Evolutionary conservation across 2,329 filamentous ascomycete genomes (phyloP).

Genomic region (Venturia aucupariae): DNA sequence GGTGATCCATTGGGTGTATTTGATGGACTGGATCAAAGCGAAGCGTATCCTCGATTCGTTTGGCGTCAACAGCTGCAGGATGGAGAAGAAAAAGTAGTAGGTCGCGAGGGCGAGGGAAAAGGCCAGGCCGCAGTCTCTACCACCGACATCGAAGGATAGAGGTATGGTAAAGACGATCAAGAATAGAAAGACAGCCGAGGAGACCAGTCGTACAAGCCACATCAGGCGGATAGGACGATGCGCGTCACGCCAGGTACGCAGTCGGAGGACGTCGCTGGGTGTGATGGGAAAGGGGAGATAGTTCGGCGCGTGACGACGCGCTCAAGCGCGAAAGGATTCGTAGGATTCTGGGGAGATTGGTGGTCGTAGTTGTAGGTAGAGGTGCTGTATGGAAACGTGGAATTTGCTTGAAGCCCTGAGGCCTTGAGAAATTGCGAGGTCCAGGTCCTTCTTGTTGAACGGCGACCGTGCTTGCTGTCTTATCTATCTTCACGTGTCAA

Average conservation of each 20-base stretch:
- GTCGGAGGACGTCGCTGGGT: background rate
- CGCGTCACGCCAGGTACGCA: conserved; percentile 12
- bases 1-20: conserved; percentile 74
- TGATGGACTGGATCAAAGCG: conserved; percentile 58
- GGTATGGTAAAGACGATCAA: conserved; percentile 93
- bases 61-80: conserved; percentile 72
- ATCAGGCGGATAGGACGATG: conserved; percentile 31
- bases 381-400: conserved; percentile 2
- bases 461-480: background rate
- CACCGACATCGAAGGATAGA: conserved; percentile 95
- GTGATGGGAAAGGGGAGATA: conserved; percentile 17
- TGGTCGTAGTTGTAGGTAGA: background rate
- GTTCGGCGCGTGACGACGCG: conserved; percentile 23
- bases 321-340: background rate
- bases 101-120: conserved; percentile 82
- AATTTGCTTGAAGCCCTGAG: background rate
- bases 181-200: conserved; percentile 77
- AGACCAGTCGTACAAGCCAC: conserved; percentile 77
- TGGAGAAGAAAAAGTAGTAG: conserved; percentile 86
- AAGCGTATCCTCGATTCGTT: conserved; percentile 65
- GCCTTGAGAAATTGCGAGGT: background rate
- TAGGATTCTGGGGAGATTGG: background rate
- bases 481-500: conserved; percentile 8
- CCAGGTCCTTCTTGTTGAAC: background rate
- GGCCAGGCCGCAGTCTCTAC: conserved; percentile 83